Conservation (phyloP, 805 yeast genomes). For the Cyberlindnera mrakii region DNA sequence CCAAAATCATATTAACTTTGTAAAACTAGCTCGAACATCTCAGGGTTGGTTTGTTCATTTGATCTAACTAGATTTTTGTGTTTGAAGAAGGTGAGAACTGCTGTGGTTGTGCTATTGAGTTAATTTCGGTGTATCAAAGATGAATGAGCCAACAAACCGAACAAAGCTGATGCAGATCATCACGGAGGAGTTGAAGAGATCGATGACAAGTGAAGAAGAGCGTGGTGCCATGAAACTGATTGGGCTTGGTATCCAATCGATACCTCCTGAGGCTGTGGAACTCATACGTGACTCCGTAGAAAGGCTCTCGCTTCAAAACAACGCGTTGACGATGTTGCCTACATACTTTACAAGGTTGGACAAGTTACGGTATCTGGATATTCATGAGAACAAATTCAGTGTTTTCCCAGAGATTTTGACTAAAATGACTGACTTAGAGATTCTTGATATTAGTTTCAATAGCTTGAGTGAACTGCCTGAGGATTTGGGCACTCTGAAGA, state of each 20-base stretch:
- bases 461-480: slow-evolving; percentile 42
- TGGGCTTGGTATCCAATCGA: slow-evolving; percentile 30
- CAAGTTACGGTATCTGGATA: slow-evolving; percentile 52
- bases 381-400: slow-evolving; percentile 53
- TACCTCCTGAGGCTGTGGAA: slow-evolving; percentile 34
- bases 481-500: slow-evolving; percentile 33
- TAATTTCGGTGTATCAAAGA: neutral
- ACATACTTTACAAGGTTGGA: slow-evolving; percentile 36
- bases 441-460: slow-evolving; percentile 61
- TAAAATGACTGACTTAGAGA: slow-evolving; percentile 43
- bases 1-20: too few relatives aligned
- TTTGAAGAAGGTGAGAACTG: too few relatives aligned
- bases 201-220: slow-evolving; percentile 9
- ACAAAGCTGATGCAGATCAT: slow-evolving; percentile 20
- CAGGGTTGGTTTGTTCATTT: neutral
- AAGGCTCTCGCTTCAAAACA: slow-evolving; percentile 49
- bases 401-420: slow-evolving; percentile 44
- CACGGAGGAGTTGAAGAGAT: slow-evolving; percentile 20
- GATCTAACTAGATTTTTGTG: too few relatives aligned
- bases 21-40: too few relatives aligned
- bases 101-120: neutral
- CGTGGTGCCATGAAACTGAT: slow-evolving; percentile 31
- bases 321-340: slow-evolving; percentile 44
- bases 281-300: slow-evolving; percentile 33
- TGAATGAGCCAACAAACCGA: slow-evolving; percentile 10